These are phyloP conservation scores for Chenopodium album DNA, from an alignment of 148 eudicot genomes.

Conservation along the genomic window DNA sequence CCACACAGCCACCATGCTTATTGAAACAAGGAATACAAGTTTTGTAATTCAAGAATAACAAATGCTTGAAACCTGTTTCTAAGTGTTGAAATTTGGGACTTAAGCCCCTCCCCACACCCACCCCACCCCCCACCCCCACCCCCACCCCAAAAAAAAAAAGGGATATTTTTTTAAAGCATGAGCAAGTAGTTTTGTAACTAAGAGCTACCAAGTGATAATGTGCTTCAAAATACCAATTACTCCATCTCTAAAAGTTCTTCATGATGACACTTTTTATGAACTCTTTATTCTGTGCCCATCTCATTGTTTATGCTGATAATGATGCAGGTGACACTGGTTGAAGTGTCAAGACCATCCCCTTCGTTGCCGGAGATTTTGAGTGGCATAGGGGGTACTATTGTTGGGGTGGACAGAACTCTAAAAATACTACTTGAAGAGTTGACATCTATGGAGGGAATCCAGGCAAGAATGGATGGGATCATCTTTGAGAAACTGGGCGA, in stretches of 20 bases:
- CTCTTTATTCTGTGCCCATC: not conserved
- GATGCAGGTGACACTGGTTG: conserved; percentile 76
- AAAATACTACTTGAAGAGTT: conserved; percentile 51
- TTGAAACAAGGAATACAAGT: not conserved
- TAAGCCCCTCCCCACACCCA: too few species aligned
- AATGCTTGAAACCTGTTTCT: not conserved
- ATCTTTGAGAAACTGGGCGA: conserved; percentile 59
- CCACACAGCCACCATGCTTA: not conserved
- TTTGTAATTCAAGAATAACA: not conserved
- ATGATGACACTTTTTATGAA: too few species aligned
- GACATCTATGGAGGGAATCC: conserved; percentile 60
- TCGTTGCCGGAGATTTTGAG: conserved; percentile 60
- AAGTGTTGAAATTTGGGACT: too few species aligned
- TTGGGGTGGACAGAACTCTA: conserved; percentile 52
- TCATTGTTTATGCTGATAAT: not conserved
- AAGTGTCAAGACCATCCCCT: conserved; percentile 67
- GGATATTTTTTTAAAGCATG: not conserved
- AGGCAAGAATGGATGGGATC: conserved; percentile 90
- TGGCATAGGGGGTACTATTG: conserved; percentile 57
- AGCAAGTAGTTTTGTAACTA: not conserved
- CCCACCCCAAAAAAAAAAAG: too few species aligned
- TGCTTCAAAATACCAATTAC: too few species aligned
- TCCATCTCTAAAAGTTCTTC: too few species aligned
- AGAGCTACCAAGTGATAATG: too few species aligned
- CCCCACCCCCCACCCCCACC: too few species aligned